Conservation (phyloP, 2,329 filamentous ascomycete genomes). For the Lojkania enalia region DNA sequence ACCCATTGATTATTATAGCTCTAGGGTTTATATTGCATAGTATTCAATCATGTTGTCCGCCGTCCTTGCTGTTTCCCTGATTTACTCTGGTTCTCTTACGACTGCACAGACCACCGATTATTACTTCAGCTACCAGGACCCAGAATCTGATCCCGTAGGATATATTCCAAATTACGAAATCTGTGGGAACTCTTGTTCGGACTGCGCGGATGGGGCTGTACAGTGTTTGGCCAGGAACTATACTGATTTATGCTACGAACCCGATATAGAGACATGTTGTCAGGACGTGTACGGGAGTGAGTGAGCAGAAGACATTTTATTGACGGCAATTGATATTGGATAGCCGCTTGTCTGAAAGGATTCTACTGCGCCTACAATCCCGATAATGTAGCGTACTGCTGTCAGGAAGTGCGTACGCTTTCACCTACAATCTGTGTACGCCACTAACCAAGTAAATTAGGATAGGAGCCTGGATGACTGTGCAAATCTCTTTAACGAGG, state of each 20-base stretch:
- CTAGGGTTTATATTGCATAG: no score
- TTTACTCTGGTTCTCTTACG: neutral
- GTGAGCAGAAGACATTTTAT: neutral
- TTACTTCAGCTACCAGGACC: neutral
- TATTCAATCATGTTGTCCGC: neutral
- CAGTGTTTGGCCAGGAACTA: constrained; percentile 6
- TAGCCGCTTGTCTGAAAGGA: constrained; percentile 13
- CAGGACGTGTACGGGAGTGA: constrained; percentile 14
- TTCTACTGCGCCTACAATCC: constrained; percentile 19
- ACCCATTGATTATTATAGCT: no score
- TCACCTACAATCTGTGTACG: neutral
- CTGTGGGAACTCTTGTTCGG: constrained; percentile 11
- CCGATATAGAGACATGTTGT: constrained; percentile 17
- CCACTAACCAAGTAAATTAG: constrained; percentile 1
- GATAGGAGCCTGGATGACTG: constrained; percentile 14
- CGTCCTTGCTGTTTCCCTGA: no score
- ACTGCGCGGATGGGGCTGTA: constrained; percentile 12
- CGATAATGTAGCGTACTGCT: constrained; percentile 14
- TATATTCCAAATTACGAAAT: constrained; percentile 15
- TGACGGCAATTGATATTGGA: constrained; percentile 1
- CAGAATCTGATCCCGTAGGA: constrained; percentile 4
- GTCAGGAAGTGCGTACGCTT: constrained; percentile 10
- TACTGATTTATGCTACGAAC: constrained; percentile 18
- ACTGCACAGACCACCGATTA: constrained; percentile 8
- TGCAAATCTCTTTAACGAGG: constrained; percentile 10